Percentiles rank a stretch among this genome's conserved stretches.
phyloP scores from a whole-genome alignment of 768 basidiomycete species.

The Amanita inopinata region DNA sequence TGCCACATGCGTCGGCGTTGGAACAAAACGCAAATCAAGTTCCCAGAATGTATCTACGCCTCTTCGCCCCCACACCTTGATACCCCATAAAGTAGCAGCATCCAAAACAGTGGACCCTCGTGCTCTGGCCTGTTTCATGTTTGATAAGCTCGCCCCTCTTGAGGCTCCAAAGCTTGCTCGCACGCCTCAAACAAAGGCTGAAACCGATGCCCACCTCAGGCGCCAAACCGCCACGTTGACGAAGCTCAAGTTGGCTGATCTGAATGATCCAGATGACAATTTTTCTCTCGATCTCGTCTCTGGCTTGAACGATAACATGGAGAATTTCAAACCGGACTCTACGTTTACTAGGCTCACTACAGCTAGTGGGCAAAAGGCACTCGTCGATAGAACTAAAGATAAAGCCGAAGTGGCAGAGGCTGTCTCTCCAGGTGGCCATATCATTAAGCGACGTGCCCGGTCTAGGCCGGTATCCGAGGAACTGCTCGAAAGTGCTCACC shows the following conservation, averaged over 20 bases:
- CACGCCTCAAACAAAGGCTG: conserved; percentile 45
- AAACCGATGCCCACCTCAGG: conserved; percentile 38
- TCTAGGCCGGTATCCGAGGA: conserved; percentile 64
- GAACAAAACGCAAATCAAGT: conserved; percentile 60
- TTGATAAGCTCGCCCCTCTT: conserved; percentile 48
- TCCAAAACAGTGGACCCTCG: conserved; percentile 21
- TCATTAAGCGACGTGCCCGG: conserved; percentile 66
- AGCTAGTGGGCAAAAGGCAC: conserved; percentile 6
- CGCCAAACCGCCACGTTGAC: conserved; percentile 59
- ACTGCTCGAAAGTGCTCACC: conserved; percentile 41
- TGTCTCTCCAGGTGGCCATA: conserved; percentile 68
- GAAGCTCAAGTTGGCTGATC: conserved; percentile 48
- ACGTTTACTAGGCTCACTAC: conserved; percentile 14
- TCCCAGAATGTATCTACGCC: conserved; percentile 41
- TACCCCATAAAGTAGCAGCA: conserved; percentile 38
- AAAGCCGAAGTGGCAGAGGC: conserved; percentile 56
- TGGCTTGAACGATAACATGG: conserved; percentile 31
- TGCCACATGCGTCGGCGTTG: conserved; percentile 29
- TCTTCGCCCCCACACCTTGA: conserved; percentile 37
- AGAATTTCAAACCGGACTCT: conserved; percentile 15
- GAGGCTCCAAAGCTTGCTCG: conserved; percentile 40
- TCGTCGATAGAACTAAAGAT: conserved; percentile 26
- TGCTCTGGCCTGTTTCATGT: conserved; percentile 27
- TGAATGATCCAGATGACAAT: conserved; percentile 35
- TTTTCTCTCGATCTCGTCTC: conserved; percentile 44